Percentiles rank a stretch among this genome's conserved stretches.
phyloP scores from a whole-genome alignment of 352 stramenopile species.

The Pythium utonaiense region DNA sequence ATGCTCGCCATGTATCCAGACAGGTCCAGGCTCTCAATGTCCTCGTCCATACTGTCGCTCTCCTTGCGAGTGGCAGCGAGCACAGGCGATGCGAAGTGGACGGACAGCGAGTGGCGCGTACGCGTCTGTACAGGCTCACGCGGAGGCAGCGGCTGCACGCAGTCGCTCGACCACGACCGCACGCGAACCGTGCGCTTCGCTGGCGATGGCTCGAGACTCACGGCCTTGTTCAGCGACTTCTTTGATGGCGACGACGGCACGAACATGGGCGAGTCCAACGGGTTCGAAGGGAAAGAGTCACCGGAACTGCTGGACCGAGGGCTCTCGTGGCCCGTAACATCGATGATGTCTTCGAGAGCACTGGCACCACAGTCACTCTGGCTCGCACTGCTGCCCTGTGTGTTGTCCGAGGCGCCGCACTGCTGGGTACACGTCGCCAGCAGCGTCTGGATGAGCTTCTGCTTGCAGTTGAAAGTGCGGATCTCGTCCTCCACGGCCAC shows the following conservation, averaged over 20 bases:
- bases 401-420: constrained; percentile 19
- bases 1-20: constrained; percentile 11
- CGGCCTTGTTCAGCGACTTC: constrained; percentile 9
- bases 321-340: not conserved
- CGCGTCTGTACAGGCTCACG: constrained; percentile 11
- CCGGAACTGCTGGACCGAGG: constrained; percentile 4
- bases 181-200: not conserved
- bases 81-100: constrained; percentile 22
- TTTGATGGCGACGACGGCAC: not conserved
- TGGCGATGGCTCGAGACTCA: constrained; percentile 2
- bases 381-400: constrained; percentile 30
- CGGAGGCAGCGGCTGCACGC: constrained; percentile 3
- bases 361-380: constrained; percentile 24
- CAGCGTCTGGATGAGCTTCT: constrained; percentile 60
- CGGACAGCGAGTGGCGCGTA: constrained; percentile 20
- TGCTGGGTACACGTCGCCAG: constrained; percentile 43
- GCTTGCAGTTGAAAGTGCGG: constrained; percentile 44
- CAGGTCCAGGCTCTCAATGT: constrained; percentile 14
- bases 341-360: constrained; percentile 11
- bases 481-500: constrained; percentile 38
- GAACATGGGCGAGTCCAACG: constrained; percentile 5
- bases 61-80: constrained; percentile 7
- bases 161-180: constrained; percentile 20
- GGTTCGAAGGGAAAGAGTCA: constrained; percentile 15
- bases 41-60: not conserved